Evolutionary conservation across 2,329 filamentous ascomycete genomes (phyloP), one percentile per base, ranked within the genome.

Genomic region (Colletotrichum higginsianum): DNA sequence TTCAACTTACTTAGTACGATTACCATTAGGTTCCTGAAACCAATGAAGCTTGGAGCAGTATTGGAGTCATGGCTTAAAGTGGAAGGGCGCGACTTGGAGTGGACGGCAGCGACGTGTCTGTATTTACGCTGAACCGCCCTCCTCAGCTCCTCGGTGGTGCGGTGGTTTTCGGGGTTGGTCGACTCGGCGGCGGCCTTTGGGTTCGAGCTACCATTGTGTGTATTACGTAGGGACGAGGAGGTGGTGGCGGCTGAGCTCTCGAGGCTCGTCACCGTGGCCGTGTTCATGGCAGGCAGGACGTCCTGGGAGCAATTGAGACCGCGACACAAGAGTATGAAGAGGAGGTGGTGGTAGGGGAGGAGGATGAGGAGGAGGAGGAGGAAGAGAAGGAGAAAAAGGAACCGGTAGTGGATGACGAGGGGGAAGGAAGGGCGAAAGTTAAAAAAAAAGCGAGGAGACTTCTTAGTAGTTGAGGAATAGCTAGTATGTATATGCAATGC

Each of bases 21-120:
- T 49, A 98, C 93, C 94, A 98, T 98, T 74, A 99, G 88, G 80
- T 99, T 99, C 72, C 96, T 88, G 80, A 99, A 98, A 0, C 96
- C 96, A 18, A 98, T 84, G 79, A 98, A 98, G 80, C 94, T 98
- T 26, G 95, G 94, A 2, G 91, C 86, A 13, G 85, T 85, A 56
- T 89, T 83, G 2, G 94, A 89, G 80, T 98, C 96, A 77, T 95
- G 93, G 82, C 94, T 98, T 58, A 98, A 86, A 77, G 93, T 95
- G 30, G 96, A 98, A 9, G 93, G 90, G 70, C 90, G 89, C 47
- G 88, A 83, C 76, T 88, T 80, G 9, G 91, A 91, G 82, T 99
- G 96, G 46, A 97, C 91, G 42, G 95, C 95, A 71, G 93, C 94
- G 74, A 97, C 91, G 89, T 99, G 96, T 75, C 94, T 93, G 84